Conservation (phyloP, 2,329 filamentous ascomycete genomes). For the Nigrospora oryzae region DNA sequence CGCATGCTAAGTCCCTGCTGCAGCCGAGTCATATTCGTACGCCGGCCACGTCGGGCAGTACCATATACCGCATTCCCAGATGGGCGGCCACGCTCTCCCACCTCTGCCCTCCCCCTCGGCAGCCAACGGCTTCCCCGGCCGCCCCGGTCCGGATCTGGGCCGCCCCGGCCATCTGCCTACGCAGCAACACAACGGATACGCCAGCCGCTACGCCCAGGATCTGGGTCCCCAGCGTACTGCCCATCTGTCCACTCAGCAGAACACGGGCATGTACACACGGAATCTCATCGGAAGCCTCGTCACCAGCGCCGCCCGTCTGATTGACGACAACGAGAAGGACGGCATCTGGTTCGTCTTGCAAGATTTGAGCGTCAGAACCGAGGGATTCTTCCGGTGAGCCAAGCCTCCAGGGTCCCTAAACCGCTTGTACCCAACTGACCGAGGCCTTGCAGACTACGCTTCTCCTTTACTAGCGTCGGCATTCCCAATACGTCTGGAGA, state of each 20-base stretch:
- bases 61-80: background rate
- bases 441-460: conserved; percentile 40
- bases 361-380: conserved; percentile 88
- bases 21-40: too few species aligned
- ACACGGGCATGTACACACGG: conserved; percentile 82
- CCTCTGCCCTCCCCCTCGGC: too few species aligned
- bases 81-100: background rate
- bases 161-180: conserved; percentile 16
- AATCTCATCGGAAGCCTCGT: conserved; percentile 91
- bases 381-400: conserved; percentile 77
- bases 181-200: conserved; percentile 14
- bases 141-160: too few species aligned
- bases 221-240: conserved; percentile 3
- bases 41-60: too few species aligned
- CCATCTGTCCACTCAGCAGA: conserved; percentile 32
- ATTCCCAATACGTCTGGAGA: conserved; percentile 28
- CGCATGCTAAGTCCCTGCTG: too few species aligned
- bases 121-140: too few species aligned
- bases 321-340: conserved; percentile 68
- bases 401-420: background rate
- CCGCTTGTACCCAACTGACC: background rate
- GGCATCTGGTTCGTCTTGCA: conserved; percentile 97
- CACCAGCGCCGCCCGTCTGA: conserved; percentile 78
- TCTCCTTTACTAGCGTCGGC: conserved; percentile 80
- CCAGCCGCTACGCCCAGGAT: conserved; percentile 10